These are phyloP conservation scores for Sporothrix pseudoabietina DNA, from an alignment of 2,329 filamentous ascomycete species.

Conservation along the genomic window DNA sequence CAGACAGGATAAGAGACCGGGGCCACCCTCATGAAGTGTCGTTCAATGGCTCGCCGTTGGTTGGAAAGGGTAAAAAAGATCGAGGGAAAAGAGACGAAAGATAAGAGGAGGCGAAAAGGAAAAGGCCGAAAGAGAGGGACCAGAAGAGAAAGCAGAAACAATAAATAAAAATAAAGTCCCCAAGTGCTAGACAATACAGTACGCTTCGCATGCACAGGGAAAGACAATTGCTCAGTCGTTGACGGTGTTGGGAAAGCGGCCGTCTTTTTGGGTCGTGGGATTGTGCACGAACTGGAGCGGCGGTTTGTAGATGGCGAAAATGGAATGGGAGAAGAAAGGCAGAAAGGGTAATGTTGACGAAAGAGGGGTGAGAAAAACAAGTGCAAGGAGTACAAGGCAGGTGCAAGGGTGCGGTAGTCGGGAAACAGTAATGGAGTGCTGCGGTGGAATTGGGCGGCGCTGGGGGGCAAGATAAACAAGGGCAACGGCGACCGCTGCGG, in stretches of 20 bases:
- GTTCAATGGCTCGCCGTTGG: neutral
- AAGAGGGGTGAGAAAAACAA: slow-evolving; percentile 25
- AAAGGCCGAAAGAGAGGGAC: neutral
- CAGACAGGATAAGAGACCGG: neutral
- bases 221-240: neutral
- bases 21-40: slow-evolving; percentile 10
- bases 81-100: neutral
- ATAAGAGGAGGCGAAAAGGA: neutral
- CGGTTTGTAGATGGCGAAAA: slow-evolving; percentile 17
- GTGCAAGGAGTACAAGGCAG: neutral
- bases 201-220: neutral
- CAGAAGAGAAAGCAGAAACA: neutral
- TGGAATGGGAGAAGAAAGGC: slow-evolving; percentile 18
- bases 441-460: slow-evolving; percentile 21
- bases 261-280: slow-evolving; percentile 2
- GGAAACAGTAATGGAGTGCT: slow-evolving; percentile 20
- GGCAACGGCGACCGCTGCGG: slow-evolving; percentile 11
- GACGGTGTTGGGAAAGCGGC: neutral
- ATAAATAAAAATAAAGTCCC: neutral
- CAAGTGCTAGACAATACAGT: neutral
- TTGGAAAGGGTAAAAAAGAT: neutral
- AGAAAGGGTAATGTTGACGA: slow-evolving; percentile 19
- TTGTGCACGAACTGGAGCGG: slow-evolving; percentile 12
- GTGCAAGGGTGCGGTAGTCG: slow-evolving; percentile 20
- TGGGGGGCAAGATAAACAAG: slow-evolving; percentile 22